phyloP scores from a whole-genome alignment of 306 rosid genomes.

The Fragaria iinumae region DNA sequence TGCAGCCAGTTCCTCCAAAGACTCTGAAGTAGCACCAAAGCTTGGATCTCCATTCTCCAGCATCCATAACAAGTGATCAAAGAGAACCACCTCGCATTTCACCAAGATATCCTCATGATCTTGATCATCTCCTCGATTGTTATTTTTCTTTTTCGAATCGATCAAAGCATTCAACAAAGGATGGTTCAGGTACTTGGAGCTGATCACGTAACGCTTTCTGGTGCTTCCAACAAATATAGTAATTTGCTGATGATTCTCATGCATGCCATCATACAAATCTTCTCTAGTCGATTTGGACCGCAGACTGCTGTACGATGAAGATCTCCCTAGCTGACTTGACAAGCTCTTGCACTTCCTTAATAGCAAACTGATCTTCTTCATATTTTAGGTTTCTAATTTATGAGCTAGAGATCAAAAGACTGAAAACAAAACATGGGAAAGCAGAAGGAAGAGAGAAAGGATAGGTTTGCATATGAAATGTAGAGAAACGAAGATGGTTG shows the following conservation, averaged over 20 bases:
- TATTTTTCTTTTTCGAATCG: conserved; percentile 16
- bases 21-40: conserved; percentile 46
- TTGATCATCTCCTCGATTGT: conserved; percentile 22
- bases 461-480: background rate
- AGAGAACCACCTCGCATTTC: conserved; percentile 82
- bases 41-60: conserved; percentile 76
- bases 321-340: conserved; percentile 73
- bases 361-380: conserved; percentile 70
- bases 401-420: background rate
- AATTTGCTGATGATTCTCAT: conserved; percentile 33
- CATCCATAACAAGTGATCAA: conserved; percentile 94
- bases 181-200: conserved; percentile 57
- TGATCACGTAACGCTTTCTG: conserved; percentile 66
- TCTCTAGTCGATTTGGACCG: conserved; percentile 72
- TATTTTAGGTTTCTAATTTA: conserved; percentile 15
- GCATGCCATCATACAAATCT: conserved; percentile 36
- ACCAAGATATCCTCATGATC: conserved; percentile 41
- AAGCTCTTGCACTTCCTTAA: conserved; percentile 87
- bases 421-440: background rate
- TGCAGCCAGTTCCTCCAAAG: conserved; percentile 84
- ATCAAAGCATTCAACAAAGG: conserved; percentile 72
- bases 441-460: conserved; percentile 15
- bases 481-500: conserved; percentile 6
- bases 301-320: conserved; percentile 66
- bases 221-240: conserved; percentile 71